These are phyloP conservation scores for Colletotrichum sp. DNA, from an alignment of 2,329 filamentous ascomycete species.

Conservation along the genomic window DNA sequence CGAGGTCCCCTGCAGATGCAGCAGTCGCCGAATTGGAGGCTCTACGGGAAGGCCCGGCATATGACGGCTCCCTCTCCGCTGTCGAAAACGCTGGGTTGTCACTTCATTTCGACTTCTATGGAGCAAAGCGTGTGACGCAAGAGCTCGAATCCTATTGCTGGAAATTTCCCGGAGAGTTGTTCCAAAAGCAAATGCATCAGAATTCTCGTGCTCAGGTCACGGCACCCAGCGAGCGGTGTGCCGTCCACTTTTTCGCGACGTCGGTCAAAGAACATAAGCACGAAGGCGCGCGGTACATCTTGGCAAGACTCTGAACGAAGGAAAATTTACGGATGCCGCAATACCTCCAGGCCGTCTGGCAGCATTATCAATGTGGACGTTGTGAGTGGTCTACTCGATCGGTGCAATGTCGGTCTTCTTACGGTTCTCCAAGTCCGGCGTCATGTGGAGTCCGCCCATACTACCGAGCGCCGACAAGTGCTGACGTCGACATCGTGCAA, in stretches of 20 bases:
- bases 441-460: neutral
- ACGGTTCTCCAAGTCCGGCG: neutral
- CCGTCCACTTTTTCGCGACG: neutral
- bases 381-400: neutral
- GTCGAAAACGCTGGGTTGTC: neutral
- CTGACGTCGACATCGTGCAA: neutral
- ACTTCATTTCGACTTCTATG: neutral
- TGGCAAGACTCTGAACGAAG: neutral
- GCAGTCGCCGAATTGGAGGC: neutral
- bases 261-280: neutral
- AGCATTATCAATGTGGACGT: neutral
- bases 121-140: neutral
- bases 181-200: neutral
- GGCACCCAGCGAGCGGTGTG: neutral
- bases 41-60: neutral
- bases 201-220: neutral
- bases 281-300: neutral
- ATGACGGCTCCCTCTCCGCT: neutral
- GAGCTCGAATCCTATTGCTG: accelerated
- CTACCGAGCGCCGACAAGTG: neutral
- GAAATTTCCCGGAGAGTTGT: neutral
- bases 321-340: neutral
- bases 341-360: neutral
- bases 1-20: neutral
- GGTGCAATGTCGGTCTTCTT: neutral